phyloP scores from a whole-genome alignment of 257 asterid genomes.

The Ehretia macrophylla region DNA sequence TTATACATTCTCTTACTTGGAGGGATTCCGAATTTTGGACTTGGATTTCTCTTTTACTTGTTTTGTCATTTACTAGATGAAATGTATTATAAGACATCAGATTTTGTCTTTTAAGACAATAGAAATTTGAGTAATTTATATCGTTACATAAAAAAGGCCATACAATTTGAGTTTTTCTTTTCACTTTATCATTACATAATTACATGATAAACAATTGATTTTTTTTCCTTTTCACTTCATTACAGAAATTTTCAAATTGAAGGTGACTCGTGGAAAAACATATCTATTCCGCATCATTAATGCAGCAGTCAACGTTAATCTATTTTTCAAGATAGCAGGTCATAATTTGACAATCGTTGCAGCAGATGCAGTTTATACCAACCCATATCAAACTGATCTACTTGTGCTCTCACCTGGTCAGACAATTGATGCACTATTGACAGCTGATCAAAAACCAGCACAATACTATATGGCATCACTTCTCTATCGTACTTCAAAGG shows the following conservation, averaged over 20 bases:
- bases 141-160: too few relatives aligned
- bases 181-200: too few relatives aligned
- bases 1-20: too few relatives aligned
- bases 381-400: neutral
- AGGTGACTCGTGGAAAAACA: neutral
- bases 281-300: slow-evolving; percentile 2
- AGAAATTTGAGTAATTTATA: too few relatives aligned
- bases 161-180: too few relatives aligned
- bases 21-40: too few relatives aligned
- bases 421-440: neutral
- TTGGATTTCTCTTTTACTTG: too few relatives aligned
- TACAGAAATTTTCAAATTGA: neutral
- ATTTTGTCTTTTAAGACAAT: too few relatives aligned
- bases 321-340: neutral
- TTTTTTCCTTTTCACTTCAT: too few relatives aligned
- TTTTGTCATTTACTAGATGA: too few relatives aligned
- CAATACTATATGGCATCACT: slow-evolving; percentile 1
- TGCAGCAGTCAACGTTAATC: neutral
- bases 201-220: too few relatives aligned
- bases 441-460: neutral
- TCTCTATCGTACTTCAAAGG: neutral
- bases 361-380: neutral
- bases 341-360: neutral
- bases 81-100: too few relatives aligned
- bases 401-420: slow-evolving; percentile 2